Evolutionary conservation across 768 basidiomycete genomes (phyloP).

Genomic region (Tulasnella sp.): DNA sequence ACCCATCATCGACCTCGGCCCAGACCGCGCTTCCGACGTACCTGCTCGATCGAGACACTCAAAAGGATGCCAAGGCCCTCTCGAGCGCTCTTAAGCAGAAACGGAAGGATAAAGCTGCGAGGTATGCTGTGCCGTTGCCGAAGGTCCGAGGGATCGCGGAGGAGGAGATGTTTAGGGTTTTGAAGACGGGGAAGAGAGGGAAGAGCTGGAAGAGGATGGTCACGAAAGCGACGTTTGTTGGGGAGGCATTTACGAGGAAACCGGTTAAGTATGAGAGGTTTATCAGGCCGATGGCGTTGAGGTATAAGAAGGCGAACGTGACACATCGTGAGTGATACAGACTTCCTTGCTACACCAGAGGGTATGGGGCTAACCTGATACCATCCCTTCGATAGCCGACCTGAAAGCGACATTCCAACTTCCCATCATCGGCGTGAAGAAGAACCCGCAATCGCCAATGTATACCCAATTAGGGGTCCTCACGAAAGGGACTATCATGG

Average conservation of each 20-base stretch:
- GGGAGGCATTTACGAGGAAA: constrained; percentile 94
- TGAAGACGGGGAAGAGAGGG: constrained; percentile 95
- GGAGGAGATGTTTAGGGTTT: constrained; percentile 99
- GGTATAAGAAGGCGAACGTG: constrained; percentile 97
- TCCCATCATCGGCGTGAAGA: constrained; percentile 95
- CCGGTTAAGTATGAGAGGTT: constrained; percentile 99
- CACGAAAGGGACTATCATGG: constrained; percentile 96
- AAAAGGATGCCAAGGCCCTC: constrained; percentile 94
- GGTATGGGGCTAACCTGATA: background rate
- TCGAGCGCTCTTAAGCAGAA: constrained; percentile 96
- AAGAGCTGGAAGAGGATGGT: constrained; percentile 99
- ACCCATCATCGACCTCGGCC: constrained; percentile 38
- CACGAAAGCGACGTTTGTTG: constrained; percentile 98
- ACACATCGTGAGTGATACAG: constrained; percentile 75
- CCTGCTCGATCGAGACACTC: constrained; percentile 93
- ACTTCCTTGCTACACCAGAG: background rate
- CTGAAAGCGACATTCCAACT: constrained; percentile 98
- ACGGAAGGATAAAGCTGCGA: constrained; percentile 97
- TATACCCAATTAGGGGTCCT: constrained; percentile 93
- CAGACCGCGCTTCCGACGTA: constrained; percentile 93
- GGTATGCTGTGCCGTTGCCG: constrained; percentile 92
- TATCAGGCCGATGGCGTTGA: constrained; percentile 91
- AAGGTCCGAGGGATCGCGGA: constrained; percentile 97
- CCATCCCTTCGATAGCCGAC: constrained; percentile 51
- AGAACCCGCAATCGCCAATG: constrained; percentile 98